Conservation (phyloP, 805 yeast species). For the Metschnikowia santaceciliae region DNA sequence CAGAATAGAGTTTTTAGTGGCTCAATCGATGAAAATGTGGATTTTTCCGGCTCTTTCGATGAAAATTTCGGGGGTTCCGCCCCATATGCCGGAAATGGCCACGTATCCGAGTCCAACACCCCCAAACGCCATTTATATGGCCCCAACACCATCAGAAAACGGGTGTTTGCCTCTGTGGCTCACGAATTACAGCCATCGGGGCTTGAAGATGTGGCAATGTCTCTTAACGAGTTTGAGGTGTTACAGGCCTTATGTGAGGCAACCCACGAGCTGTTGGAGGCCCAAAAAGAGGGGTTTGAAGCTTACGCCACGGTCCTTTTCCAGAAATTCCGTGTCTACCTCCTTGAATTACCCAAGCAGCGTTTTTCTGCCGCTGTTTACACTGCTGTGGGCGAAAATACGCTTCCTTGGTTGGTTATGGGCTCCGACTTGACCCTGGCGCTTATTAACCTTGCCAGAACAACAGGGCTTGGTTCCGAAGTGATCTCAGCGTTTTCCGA, state of each 20-base stretch:
- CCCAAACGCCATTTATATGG: no score
- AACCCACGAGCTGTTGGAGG: not conserved
- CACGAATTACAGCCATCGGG: not conserved
- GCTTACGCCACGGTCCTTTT: slow-evolving; percentile 38
- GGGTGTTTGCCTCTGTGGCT: not conserved
- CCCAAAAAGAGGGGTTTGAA: not conserved
- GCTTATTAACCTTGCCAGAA: slow-evolving; percentile 27
- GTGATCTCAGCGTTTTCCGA: slow-evolving; percentile 26
- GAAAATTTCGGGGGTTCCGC: not conserved
- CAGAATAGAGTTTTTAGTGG: no score
- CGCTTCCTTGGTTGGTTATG: slow-evolving; percentile 35
- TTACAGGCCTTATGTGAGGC: slow-evolving; percentile 50
- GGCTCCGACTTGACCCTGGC: slow-evolving; percentile 34
- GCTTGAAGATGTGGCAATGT: slow-evolving; percentile 33
- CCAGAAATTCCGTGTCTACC: slow-evolving; percentile 44
- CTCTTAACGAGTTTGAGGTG: slow-evolving; percentile 52
- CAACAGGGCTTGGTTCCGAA: slow-evolving; percentile 22
- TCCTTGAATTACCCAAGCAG: slow-evolving; percentile 44
- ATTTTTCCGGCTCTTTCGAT: not conserved
- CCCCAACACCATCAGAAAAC: not conserved
- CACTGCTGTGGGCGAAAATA: slow-evolving; percentile 20
- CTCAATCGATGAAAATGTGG: not conserved
- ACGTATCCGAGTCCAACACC: no score
- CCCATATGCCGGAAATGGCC: no score
- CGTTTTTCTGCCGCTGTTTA: slow-evolving; percentile 36